These are phyloP conservation scores for Pythium brassicae DNA, from an alignment of 352 stramenopile genomes.

Conservation along the genomic window DNA sequence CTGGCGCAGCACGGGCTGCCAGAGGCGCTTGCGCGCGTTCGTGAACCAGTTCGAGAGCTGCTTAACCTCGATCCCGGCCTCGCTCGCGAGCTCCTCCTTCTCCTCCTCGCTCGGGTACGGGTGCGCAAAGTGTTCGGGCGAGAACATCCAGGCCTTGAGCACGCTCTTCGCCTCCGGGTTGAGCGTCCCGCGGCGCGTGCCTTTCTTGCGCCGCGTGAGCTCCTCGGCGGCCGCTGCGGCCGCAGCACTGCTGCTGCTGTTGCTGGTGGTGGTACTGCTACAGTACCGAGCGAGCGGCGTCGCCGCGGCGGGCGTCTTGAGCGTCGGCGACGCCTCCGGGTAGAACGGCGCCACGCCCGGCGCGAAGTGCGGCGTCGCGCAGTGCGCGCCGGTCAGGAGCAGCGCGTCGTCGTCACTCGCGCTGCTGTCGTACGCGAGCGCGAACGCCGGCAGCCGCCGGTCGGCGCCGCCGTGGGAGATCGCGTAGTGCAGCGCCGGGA, in stretches of 20 bases:
- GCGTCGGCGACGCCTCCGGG: constrained; percentile 34
- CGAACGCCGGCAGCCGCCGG: constrained; percentile 49
- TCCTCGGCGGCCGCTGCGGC: constrained; percentile 1
- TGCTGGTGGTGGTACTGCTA: not conserved
- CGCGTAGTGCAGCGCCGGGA: constrained; percentile 61
- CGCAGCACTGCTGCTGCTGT: not conserved
- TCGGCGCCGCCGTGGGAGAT: constrained; percentile 43
- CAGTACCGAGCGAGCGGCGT: not conserved
- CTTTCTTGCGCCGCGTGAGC: constrained; percentile 64
- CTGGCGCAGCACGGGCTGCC: constrained; percentile 81
- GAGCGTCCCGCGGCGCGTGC: constrained; percentile 73
- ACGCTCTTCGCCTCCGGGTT: constrained; percentile 84
- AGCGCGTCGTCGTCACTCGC: constrained; percentile 6
- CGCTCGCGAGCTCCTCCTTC: constrained; percentile 75
- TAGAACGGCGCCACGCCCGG: constrained; percentile 17
- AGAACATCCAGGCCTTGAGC: constrained; percentile 89
- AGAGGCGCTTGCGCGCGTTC: constrained; percentile 84
- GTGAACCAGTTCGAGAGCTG: constrained; percentile 90
- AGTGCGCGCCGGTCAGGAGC: constrained; percentile 29
- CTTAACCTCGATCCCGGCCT: constrained; percentile 85
- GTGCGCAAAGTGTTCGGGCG: constrained; percentile 82
- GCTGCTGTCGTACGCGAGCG: constrained; percentile 11
- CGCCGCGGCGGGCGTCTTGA: constrained; percentile 16
- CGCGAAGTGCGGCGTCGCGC: constrained; percentile 31
- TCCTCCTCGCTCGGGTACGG: constrained; percentile 86